These are phyloP conservation scores for Cicer pinnatifidum DNA, from an alignment of 306 rosid species.

Conservation along the genomic window DNA sequence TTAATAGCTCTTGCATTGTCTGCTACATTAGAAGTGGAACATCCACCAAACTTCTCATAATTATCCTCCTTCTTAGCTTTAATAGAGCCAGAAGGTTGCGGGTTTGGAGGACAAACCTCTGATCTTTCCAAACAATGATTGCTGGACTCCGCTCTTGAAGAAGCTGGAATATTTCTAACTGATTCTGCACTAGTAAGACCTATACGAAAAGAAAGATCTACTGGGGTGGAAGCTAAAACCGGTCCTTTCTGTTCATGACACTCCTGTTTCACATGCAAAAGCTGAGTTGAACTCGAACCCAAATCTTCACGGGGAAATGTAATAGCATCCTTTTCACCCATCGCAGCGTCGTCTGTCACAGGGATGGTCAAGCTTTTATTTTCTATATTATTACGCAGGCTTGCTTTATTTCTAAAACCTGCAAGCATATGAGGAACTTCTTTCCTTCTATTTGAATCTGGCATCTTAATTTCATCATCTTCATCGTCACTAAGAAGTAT, in stretches of 20 bases:
- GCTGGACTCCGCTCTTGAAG: constrained; percentile 44
- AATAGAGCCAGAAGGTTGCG: constrained; percentile 52
- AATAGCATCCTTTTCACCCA: constrained; percentile 53
- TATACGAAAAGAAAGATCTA: constrained; percentile 45
- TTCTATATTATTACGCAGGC: constrained; percentile 50
- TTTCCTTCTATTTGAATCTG: constrained; percentile 48
- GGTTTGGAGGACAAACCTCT: constrained; percentile 44
- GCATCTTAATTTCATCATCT: constrained; percentile 58
- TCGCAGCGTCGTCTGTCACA: constrained; percentile 55
- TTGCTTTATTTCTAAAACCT: constrained; percentile 53
- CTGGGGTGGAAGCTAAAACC: constrained; percentile 50
- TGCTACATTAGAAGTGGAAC: constrained; percentile 53
- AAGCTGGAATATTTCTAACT: constrained; percentile 43
- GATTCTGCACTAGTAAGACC: constrained; percentile 48
- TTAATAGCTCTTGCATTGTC: constrained; percentile 57
- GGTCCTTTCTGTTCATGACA: constrained; percentile 47
- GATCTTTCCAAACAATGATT: constrained; percentile 41
- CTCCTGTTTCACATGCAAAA: constrained; percentile 54
- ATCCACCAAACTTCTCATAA: constrained; percentile 56
- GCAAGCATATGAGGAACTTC: constrained; percentile 50
- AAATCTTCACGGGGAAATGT: constrained; percentile 45
- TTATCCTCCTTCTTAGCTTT: constrained; percentile 58
- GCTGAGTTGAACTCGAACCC: constrained; percentile 47
- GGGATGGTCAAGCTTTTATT: constrained; percentile 50
- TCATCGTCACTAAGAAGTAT: constrained; percentile 90